These are phyloP conservation scores for Leishmania arabica DNA, from an alignment of 208 protist genomes.

Conservation along the genomic window DNA sequence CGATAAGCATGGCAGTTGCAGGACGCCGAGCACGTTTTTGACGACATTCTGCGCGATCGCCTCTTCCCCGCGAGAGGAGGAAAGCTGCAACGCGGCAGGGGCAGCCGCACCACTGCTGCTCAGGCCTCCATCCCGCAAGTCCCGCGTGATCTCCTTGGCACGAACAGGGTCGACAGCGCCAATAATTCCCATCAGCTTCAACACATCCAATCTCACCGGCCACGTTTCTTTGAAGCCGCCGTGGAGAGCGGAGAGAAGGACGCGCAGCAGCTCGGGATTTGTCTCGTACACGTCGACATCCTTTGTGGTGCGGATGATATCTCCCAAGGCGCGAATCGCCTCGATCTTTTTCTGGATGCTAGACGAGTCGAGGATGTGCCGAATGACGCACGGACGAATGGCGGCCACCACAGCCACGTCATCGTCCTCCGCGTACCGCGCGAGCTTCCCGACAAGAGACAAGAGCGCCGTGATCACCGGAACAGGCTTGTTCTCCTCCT, in stretches of 20 bases:
- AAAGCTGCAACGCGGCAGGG: conserved; percentile 20
- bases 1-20: conserved; percentile 80
- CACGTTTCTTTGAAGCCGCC: conserved; percentile 89
- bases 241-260: conserved; percentile 81
- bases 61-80: conserved; percentile 46
- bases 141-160: conserved; percentile 78
- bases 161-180: conserved; percentile 83
- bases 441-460: conserved; percentile 82
- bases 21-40: conserved; percentile 71
- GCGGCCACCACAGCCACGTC: conserved; percentile 69
- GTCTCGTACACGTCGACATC: conserved; percentile 81
- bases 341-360: conserved; percentile 86
- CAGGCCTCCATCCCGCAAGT: conserved; percentile 49
- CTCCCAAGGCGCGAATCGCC: conserved; percentile 77
- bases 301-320: conserved; percentile 89
- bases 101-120: conserved; percentile 29
- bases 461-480: conserved; percentile 77
- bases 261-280: conserved; percentile 77
- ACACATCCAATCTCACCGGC: conserved; percentile 85
- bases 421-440: conserved; percentile 77
- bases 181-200: conserved; percentile 91
- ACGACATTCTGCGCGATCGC: conserved; percentile 77
- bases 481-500: conserved; percentile 49
- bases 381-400: conserved; percentile 73
- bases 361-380: conserved; percentile 82